Percentiles rank a stretch among this genome's conserved stretches.
These are phyloP conservation scores for Chaetomiaceae sp. DNA, from an alignment of 2,329 filamentous ascomycete genomes.

Conservation along the genomic window DNA sequence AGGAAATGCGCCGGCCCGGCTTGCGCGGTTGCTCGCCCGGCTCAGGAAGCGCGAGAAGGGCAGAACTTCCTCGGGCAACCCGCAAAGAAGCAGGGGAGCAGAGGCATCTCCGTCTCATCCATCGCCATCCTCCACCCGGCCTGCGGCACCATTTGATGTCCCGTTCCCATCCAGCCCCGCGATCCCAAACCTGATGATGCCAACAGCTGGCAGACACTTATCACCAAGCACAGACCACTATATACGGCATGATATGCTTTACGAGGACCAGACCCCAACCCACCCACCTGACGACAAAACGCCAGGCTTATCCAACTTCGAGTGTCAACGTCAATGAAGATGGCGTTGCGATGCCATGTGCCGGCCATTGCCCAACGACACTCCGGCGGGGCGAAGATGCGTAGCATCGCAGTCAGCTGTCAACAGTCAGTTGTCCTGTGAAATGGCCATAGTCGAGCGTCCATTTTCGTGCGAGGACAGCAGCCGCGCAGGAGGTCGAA, in stretches of 20 bases:
- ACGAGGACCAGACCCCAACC: conserved; percentile 16
- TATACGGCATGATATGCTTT: conserved; percentile 29
- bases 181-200: conserved; percentile 2
- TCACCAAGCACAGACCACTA: conserved; percentile 27
- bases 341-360: not conserved
- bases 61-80: not conserved
- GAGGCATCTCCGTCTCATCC: not conserved
- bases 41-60: not conserved
- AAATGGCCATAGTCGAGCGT: too few species aligned
- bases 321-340: too few species aligned
- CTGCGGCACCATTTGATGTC: not conserved
- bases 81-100: not conserved
- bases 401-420: not conserved
- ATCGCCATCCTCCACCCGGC: not conserved
- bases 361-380: too few species aligned
- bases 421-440: not conserved
- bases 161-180: conserved; percentile 3
- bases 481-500: too few species aligned
- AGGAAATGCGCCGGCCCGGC: not conserved
- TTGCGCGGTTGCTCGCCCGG: not conserved
- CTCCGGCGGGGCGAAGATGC: too few species aligned
- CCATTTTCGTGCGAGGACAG: too few species aligned
- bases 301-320: too few species aligned
- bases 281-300: conserved; percentile 1
- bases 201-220: conserved; percentile 16